A percentile compares a stretch with the other conserved stretches of the same genome.
Evolutionary conservation across 2,329 filamentous ascomycete genomes (phyloP).

Genomic region (Diplodia mutila): DNA sequence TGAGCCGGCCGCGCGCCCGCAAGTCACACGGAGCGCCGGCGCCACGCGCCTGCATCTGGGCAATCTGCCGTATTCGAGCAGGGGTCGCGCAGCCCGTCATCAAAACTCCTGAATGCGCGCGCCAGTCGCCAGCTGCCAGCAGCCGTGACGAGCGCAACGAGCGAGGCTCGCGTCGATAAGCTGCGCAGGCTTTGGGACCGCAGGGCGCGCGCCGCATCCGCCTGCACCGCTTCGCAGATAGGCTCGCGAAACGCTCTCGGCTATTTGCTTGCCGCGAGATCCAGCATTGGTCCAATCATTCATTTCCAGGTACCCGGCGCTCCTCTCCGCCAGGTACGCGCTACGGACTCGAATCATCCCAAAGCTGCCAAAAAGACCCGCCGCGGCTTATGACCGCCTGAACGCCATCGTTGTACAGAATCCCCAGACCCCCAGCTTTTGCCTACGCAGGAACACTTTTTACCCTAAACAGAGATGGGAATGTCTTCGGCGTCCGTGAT

Average conservation of each 20-base stretch:
- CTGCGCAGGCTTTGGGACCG: conserved; percentile 6
- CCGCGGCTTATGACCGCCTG: conserved; percentile 1
- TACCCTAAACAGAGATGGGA: conserved; percentile 3
- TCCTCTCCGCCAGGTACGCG: conserved; percentile 12
- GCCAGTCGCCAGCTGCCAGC: conserved; percentile 11
- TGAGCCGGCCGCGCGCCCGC: conserved; percentile 8
- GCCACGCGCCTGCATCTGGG: conserved; percentile 25
- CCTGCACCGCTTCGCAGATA: conserved; percentile 6
- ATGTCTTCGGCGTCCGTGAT: conserved; percentile 54
- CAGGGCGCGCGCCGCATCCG: conserved; percentile 7
- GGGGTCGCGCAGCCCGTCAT: conserved; percentile 18
- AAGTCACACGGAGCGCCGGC: conserved; percentile 6
- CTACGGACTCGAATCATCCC: not conserved
- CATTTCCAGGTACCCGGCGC: conserved; percentile 22
- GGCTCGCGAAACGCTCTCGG: conserved; percentile 20
- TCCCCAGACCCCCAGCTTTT: conserved; percentile 11
- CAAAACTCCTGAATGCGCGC: conserved; percentile 24
- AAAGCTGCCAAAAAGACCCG: conserved; percentile 8
- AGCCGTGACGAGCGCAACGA: not conserved
- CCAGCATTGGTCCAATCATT: conserved; percentile 21
- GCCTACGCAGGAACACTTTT: not conserved
- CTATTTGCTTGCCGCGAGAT: conserved; percentile 23
- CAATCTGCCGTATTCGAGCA: conserved; percentile 23
- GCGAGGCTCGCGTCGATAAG: conserved; percentile 12
- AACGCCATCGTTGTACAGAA: conserved; percentile 22